Evolutionary conservation across 352 stramenopile genomes (phyloP).

Genomic region (Phytophthora syringae): DNA sequence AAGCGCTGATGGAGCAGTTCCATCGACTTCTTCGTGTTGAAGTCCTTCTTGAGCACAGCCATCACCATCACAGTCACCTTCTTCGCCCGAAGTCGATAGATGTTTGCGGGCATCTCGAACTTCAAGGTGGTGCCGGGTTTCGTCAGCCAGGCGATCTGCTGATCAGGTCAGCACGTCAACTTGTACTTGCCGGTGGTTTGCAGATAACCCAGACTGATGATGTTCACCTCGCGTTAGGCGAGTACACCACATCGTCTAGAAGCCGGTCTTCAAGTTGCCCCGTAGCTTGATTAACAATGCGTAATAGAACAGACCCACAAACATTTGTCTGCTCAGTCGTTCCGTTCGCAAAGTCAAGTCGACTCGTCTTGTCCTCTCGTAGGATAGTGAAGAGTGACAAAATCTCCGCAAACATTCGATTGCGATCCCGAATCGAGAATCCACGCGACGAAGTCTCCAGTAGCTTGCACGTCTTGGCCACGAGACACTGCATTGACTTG

Average conservation of each 20-base stretch:
- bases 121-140: conserved; percentile 8
- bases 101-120: conserved; percentile 13
- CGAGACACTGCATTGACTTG: not conserved
- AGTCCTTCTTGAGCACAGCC: conserved; percentile 2
- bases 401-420: conserved; percentile 10
- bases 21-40: conserved; percentile 5
- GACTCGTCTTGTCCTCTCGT: not conserved
- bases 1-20: conserved; percentile 16
- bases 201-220: conserved; percentile 16
- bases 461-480: not conserved
- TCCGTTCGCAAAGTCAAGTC: conserved; percentile 15
- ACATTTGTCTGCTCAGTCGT: conserved; percentile 10
- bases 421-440: conserved; percentile 17
- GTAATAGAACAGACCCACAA: conserved; percentile 13
- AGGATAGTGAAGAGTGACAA: conserved; percentile 12
- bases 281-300: not conserved
- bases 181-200: conserved; percentile 12
- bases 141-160: conserved; percentile 9
- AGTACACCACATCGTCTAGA: conserved; percentile 20
- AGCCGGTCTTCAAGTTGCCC: conserved; percentile 4
- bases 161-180: conserved; percentile 6
- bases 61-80: conserved; percentile 12
- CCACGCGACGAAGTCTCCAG: conserved; percentile 2
- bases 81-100: conserved; percentile 9
- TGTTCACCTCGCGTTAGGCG: conserved; percentile 3